These are phyloP conservation scores for Chytridiales sp. DNA, from an alignment of 371 early-diverging fungal species.

Conservation along the genomic window DNA sequence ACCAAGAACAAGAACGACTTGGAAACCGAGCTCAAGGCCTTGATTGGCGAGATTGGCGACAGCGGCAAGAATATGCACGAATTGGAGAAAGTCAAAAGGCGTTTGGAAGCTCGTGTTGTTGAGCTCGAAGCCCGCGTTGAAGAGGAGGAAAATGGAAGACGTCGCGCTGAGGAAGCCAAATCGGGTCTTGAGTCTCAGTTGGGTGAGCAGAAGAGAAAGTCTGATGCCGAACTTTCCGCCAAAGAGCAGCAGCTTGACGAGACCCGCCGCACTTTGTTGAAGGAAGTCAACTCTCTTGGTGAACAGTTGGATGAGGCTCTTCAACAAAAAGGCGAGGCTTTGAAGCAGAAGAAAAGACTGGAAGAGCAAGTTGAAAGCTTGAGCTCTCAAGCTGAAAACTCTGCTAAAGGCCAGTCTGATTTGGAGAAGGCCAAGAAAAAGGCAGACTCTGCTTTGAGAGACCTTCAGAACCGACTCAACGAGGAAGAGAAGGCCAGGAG, in stretches of 20 bases:
- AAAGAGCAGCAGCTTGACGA: constrained; percentile 75
- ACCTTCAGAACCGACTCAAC: constrained; percentile 64
- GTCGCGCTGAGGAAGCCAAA: constrained; percentile 67
- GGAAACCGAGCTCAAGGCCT: constrained; percentile 65
- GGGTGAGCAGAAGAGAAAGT: constrained; percentile 58
- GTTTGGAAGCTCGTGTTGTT: constrained; percentile 60
- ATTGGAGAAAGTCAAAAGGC: constrained; percentile 64
- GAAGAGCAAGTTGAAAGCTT: constrained; percentile 64
- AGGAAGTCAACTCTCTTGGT: constrained; percentile 74
- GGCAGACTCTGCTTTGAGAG: constrained; percentile 53
- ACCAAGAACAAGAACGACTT: constrained; percentile 66
- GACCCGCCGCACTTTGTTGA: constrained; percentile 65
- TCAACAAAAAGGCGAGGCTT: constrained; percentile 53
- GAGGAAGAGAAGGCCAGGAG: constrained; percentile 61
- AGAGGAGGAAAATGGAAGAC: constrained; percentile 56
- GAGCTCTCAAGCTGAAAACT: constrained; percentile 52
- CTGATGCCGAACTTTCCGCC: constrained; percentile 63
- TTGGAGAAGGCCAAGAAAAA: constrained; percentile 67
- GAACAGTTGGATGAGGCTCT: constrained; percentile 68
- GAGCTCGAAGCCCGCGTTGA: constrained; percentile 62
- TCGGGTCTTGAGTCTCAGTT: constrained; percentile 63
- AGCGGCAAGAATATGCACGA: constrained; percentile 74
- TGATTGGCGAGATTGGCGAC: constrained; percentile 79
- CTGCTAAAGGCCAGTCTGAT: constrained; percentile 65
- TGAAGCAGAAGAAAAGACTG: constrained; percentile 61